These are phyloP conservation scores for Candida lessepsii DNA, from an alignment of 805 yeast species.

Conservation along the genomic window DNA sequence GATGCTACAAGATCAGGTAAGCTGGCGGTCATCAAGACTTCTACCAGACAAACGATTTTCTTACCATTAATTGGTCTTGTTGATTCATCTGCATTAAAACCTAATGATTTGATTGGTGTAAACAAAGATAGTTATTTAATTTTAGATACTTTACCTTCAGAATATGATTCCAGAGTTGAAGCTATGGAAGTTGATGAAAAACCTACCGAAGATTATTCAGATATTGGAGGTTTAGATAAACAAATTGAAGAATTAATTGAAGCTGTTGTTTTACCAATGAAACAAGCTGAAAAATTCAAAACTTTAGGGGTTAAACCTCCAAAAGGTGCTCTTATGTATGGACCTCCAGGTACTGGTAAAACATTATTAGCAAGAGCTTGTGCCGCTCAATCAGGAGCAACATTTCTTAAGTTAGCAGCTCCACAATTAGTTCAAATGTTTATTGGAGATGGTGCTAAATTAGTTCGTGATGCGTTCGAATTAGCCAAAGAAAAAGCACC, in stretches of 20 bases:
- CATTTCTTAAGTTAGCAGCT: conserved; percentile 45
- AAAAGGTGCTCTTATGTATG: conserved; percentile 48
- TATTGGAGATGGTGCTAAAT: conserved; percentile 47
- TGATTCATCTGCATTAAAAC: conserved; percentile 85
- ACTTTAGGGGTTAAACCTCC: conserved; percentile 81
- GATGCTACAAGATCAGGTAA: conserved; percentile 91
- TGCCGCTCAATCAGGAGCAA: conserved; percentile 48
- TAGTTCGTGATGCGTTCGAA: conserved; percentile 47
- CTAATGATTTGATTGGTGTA: conserved; percentile 97
- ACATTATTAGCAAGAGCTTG: conserved; percentile 48
- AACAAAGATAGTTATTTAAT: conserved; percentile 94
- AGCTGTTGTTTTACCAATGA: conserved; percentile 98
- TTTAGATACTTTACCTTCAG: conserved; percentile 92
- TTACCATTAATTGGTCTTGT: conserved; percentile 94
- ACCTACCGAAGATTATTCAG: conserved; percentile 95
- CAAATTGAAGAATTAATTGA: conserved; percentile 98
- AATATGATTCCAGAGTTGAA: conserved; percentile 95
- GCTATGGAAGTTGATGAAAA: conserved; percentile 99
- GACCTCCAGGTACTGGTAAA: conserved; percentile 51
- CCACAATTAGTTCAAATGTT: conserved; percentile 49
- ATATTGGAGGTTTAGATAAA: conserved; percentile 97
- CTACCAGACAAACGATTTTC: conserved; percentile 96
- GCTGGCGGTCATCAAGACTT: conserved; percentile 97
- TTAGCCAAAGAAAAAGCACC: conserved; percentile 49
- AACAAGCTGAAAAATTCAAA: conserved; percentile 94